These are phyloP conservation scores for Mycena epipterygia DNA, from an alignment of 768 basidiomycete genomes.

Conservation along the genomic window DNA sequence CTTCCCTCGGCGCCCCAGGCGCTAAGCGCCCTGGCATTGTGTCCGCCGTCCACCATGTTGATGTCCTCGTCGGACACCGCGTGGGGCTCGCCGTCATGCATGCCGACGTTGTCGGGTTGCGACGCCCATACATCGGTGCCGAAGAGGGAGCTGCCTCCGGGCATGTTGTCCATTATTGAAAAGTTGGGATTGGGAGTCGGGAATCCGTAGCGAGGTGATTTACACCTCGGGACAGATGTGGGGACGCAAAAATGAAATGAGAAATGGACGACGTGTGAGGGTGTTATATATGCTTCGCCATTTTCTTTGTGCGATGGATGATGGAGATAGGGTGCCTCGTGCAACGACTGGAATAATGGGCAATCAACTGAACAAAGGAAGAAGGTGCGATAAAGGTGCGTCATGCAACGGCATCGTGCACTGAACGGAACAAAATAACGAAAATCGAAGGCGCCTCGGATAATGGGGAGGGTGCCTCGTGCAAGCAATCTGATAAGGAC, in stretches of 20 bases:
- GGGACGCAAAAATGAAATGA: not conserved
- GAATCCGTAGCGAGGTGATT: conserved; percentile 2
- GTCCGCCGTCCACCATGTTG: not conserved
- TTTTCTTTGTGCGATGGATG: no score
- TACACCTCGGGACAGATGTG: conserved; percentile 9
- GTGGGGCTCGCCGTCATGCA: not conserved
- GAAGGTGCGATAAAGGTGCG: no score
- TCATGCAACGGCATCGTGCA: no score
- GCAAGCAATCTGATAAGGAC: not conserved
- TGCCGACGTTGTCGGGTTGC: not conserved
- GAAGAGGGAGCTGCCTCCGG: not conserved
- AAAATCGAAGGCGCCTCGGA: not conserved
- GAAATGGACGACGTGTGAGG: not conserved
- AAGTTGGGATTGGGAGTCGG: not conserved
- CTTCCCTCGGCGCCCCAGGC: not conserved
- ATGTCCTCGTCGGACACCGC: not conserved
- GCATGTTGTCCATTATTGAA: conserved; percentile 7
- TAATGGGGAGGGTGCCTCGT: not conserved
- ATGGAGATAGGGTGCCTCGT: no score
- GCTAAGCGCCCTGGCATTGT: not conserved
- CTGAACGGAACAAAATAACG: not conserved
- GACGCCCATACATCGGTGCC: not conserved
- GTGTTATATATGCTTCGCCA: not conserved
- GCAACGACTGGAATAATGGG: no score
- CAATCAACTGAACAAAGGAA: no score